Evolutionary conservation across 352 stramenopile genomes (phyloP), one percentile per base, ranked within the genome.

Genomic region (Pythium scleroteichum): DNA sequence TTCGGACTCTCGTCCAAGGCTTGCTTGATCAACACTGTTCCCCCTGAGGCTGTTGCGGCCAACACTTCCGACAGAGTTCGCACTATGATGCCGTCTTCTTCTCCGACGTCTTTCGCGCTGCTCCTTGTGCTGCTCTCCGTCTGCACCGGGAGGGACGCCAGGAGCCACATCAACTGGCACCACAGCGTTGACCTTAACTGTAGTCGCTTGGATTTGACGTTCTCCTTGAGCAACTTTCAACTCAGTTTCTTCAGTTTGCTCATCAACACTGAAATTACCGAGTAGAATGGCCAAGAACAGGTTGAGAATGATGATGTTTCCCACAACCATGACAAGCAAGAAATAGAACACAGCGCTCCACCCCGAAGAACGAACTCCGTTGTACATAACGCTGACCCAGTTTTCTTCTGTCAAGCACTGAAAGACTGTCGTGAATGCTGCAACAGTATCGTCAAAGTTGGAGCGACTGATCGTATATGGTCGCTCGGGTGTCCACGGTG

Each of bases 221-320:
- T 80, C 62, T n/a, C 69, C 72, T 53, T 66, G 63, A 0, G 60
- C 40, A n/a, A 79, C 51, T 20, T 69, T 67, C 8, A 23, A 40
- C 27, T 72, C 53, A 2, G 66, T 69, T 38, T 78, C 67, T 22
- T 61, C 58, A 44, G 63, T 56, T 33, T 76, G 61, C 4, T 78
- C 70, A 13, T 71, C 70, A 22, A 73, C 38, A 29, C 78, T 84
- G 59, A 96, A 97, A 51, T 91, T 87, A 27, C 75, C 72, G 10
- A 97, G 71, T 16, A 97, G 59, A 62, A 97, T 96, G 0, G 88
- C 90, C 3, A 96, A 71, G 55, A 97, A 96, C 9, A 97, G 62
- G 57, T 96, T 97, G 10, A 97, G 64, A 19, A 96, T 74, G 57
- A 94, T 87, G 71, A 95, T 96, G 27, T 85, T 79, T 29, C 87